Percentiles rank a stretch among this genome's conserved stretches.
These are phyloP conservation scores for Penicillium alfredii DNA, from an alignment of 495 filamentous ascomycete species.

Conservation along the genomic window DNA sequence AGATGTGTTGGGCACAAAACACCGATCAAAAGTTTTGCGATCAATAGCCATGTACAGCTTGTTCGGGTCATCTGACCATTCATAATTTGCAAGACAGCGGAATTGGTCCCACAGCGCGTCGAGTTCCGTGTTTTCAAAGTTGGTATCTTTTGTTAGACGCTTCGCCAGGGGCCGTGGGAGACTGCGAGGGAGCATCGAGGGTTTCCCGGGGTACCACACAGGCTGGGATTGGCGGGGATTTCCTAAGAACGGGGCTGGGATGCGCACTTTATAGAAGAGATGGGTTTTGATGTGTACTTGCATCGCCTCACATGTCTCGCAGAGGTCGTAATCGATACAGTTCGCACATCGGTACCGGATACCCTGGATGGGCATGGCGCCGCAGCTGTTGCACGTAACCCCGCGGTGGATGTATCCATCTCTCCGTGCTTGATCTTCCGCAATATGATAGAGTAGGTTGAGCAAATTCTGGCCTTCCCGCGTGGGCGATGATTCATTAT, in stretches of 20 bases:
- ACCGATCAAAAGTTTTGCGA: conserved; percentile 81
- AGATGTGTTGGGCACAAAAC: conserved; percentile 77
- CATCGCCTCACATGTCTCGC: conserved; percentile 80
- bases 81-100: conserved; percentile 79
- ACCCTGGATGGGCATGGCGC: conserved; percentile 78
- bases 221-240: conserved; percentile 64
- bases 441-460: conserved; percentile 69
- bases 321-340: conserved; percentile 87
- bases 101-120: conserved; percentile 97
- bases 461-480: conserved; percentile 70
- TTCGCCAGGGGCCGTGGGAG: conserved; percentile 58
- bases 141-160: conserved; percentile 62
- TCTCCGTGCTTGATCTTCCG: conserved; percentile 70
- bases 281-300: conserved; percentile 86
- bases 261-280: conserved; percentile 87
- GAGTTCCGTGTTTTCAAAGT: conserved; percentile 74
- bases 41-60: conserved; percentile 78
- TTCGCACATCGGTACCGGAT: conserved; percentile 89
- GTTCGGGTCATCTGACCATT: conserved; percentile 79
- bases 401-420: conserved; percentile 92
- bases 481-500: conserved; percentile 47
- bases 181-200: conserved; percentile 55
- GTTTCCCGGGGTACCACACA: conserved; percentile 88
- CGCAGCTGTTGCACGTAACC: conserved; percentile 86
- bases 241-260: conserved; percentile 64